A percentile compares a stretch with the other conserved stretches of the same genome.
phyloP scores from a whole-genome alignment of 805 yeast species.

The Starmera pachycereana region DNA sequence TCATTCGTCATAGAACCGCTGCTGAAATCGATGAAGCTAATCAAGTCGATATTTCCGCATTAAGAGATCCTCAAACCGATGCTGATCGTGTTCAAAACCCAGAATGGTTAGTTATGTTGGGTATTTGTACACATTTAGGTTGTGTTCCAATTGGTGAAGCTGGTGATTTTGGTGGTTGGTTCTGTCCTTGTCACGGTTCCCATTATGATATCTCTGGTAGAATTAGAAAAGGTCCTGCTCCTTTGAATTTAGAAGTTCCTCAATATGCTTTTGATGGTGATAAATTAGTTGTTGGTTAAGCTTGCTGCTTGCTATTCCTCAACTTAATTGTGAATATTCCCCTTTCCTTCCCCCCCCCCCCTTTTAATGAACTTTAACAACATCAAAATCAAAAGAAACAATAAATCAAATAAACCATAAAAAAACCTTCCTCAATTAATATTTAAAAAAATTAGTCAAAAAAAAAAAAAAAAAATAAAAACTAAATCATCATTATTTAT shows the following conservation, averaged over 20 bases:
- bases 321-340: background rate
- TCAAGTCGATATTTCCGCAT: conserved; percentile 56
- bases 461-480: too few species aligned
- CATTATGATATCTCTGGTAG: conserved; percentile 99
- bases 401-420: background rate
- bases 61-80: conserved; percentile 94
- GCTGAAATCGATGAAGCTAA: conserved; percentile 94
- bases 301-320: background rate
- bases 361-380: too few species aligned
- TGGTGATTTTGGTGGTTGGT: conserved; percentile 99
- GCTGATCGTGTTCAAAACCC: conserved; percentile 92
- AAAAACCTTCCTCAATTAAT: too few species aligned
- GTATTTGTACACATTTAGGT: conserved; percentile 99
- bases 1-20: conserved; percentile 96
- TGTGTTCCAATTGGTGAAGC: conserved; percentile 99
- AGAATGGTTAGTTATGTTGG: conserved; percentile 98
- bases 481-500: too few species aligned
- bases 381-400: too few species aligned
- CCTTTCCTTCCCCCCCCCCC: too few species aligned
- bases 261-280: conserved; percentile 80
- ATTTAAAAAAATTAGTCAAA: too few species aligned
- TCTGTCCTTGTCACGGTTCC: conserved; percentile 99
- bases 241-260: conserved; percentile 96
- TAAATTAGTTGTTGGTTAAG: conserved; percentile 81
- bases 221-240: conserved; percentile 99